Evolutionary conservation across 805 yeast genomes (phyloP).

Genomic region (Priceomyces haplophilus): DNA sequence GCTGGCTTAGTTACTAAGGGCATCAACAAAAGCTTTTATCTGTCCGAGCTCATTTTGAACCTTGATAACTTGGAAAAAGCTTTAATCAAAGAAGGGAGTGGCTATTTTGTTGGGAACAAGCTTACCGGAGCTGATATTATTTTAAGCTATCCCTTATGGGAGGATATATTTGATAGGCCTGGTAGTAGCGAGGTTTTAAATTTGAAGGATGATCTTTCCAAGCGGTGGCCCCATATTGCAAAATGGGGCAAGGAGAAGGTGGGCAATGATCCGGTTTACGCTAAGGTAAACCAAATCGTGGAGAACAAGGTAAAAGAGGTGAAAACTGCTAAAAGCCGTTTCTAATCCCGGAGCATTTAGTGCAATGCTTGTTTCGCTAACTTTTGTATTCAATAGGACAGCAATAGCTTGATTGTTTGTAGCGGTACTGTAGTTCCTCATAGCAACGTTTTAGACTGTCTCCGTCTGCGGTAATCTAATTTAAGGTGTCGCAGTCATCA

Average conservation of each 20-base stretch:
- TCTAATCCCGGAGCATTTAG: not conserved
- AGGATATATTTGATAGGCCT: slow-evolving; percentile 32
- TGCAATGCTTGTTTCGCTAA: not conserved
- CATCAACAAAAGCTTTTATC: slow-evolving; percentile 47
- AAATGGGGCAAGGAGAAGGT: slow-evolving; percentile 2
- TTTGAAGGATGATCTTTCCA: not conserved
- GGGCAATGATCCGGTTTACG: not conserved
- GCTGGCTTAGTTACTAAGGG: slow-evolving; percentile 42
- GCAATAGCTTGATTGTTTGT: too few relatives aligned
- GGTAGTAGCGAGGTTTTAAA: not conserved
- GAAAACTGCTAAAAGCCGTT: not conserved
- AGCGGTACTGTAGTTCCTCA: too few relatives aligned
- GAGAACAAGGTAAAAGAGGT: slow-evolving; percentile 32
- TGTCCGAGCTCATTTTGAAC: slow-evolving; percentile 41
- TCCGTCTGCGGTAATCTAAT: too few relatives aligned
- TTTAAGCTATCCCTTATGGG: slow-evolving; percentile 35
- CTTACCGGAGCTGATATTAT: slow-evolving; percentile 40
- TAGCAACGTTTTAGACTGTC: too few relatives aligned
- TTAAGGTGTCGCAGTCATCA: too few relatives aligned
- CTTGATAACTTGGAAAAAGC: slow-evolving; percentile 29
- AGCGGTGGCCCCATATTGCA: not conserved
- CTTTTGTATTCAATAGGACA: too few relatives aligned
- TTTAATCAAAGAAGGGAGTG: slow-evolving; percentile 25
- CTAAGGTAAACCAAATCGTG: not conserved
- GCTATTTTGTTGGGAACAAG: slow-evolving; percentile 36